These are phyloP conservation scores for Boechera divaricarpa DNA, from an alignment of 345 rosid species.

Conservation along the genomic window DNA sequence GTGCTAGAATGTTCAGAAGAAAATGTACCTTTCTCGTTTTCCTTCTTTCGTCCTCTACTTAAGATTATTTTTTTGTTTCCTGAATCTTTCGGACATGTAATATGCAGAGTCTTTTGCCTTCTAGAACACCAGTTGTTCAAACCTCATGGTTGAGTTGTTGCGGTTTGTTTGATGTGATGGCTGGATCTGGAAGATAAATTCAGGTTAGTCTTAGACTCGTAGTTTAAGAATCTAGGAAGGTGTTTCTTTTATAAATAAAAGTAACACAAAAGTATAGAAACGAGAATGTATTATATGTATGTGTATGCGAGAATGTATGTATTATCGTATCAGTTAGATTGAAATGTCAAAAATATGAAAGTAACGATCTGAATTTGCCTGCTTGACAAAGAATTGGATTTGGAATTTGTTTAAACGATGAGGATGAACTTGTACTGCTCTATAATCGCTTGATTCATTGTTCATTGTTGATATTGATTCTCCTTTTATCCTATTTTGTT, in stretches of 20 bases:
- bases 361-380: no score
- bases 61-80: neutral
- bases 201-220: conserved; percentile 48
- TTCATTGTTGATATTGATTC: neutral
- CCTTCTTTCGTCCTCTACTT: conserved; percentile 13
- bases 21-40: conserved; percentile 52
- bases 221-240: neutral
- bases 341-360: no score
- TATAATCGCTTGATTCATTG: no score
- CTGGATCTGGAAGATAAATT: conserved; percentile 61
- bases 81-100: conserved; percentile 11
- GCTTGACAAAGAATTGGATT: no score
- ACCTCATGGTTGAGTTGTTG: conserved; percentile 78
- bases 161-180: conserved; percentile 72
- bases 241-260: no score
- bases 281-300: no score
- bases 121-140: conserved; percentile 54
- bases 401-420: no score
- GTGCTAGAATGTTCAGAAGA: conserved; percentile 49
- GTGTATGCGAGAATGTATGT: no score
- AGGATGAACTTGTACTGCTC: no score
- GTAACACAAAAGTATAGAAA: no score
- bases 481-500: neutral
- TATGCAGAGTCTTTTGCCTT: conserved; percentile 59
- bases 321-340: no score